Conservation (phyloP, 1,284 basidiomycete species). For the Pseudomicrostroma phylloplanum region DNA sequence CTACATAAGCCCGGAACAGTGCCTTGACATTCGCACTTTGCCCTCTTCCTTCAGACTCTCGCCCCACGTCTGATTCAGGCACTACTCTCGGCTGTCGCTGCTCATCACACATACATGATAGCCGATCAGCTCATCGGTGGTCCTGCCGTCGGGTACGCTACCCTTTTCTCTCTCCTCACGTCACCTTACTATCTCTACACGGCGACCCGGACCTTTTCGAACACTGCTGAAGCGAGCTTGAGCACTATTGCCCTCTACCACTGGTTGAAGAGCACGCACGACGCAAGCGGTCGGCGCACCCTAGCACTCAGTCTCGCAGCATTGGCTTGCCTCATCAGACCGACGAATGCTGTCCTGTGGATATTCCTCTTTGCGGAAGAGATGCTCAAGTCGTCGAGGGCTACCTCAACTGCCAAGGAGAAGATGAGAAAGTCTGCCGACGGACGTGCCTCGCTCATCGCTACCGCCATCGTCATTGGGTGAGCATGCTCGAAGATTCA, state of each 20-base stretch:
- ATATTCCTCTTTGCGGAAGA: constrained; percentile 52
- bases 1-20: no score
- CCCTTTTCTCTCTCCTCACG: constrained; percentile 59
- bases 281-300: neutral
- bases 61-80: constrained; percentile 76
- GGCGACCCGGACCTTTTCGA: constrained; percentile 81
- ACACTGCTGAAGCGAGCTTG: constrained; percentile 77
- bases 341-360: constrained; percentile 84
- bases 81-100: constrained; percentile 70
- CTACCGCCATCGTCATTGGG: neutral
- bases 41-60: constrained; percentile 50
- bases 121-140: constrained; percentile 60
- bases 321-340: constrained; percentile 70
- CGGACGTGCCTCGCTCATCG: neutral
- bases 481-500: neutral
- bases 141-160: constrained; percentile 58
- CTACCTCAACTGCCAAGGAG: neutral
- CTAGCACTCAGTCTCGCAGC: constrained; percentile 56
- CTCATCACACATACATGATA: constrained; percentile 66
- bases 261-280: neutral
- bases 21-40: neutral
- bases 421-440: neutral
- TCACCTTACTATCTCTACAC: constrained; percentile 82
- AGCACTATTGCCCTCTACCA: neutral
- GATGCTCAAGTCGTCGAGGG: neutral